Evolutionary conservation across 495 filamentous ascomycete species (phyloP), one percentile per base, ranked within the genome.

Genomic region (Darksidea phi): DNA sequence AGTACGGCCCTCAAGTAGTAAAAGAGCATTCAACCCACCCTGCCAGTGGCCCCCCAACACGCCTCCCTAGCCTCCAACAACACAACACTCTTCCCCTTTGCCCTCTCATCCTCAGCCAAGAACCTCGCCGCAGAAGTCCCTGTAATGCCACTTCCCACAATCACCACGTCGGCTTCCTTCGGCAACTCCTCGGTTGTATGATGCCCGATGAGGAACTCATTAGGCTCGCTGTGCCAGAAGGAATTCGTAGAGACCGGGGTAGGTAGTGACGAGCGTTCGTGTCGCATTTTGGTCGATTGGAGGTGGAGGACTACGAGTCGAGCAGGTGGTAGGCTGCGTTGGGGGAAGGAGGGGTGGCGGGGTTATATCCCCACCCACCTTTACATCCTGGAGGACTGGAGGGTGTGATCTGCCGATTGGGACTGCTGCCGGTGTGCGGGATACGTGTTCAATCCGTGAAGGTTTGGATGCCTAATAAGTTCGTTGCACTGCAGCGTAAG

Each of bases 11-110:
- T n/a, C 15, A 43, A 38, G 41, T n/a, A 6, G 41, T 13, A 13
- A n/a, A 43, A n/a, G 18, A 20, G 41, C 15, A 10, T 28, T 34
- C 20, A 51, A 74, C 78, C 70, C 52, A 84, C 82, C 58, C 89
- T 76, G 0, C 90, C 90, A 0, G 90, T 94, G 17, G 90, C 90
- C 15, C 90, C 90, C 75, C 80, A 89, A 69, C 88, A 91, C 8
- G 85, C 83, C 72, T 88, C 84, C 49, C 89, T 79, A 5, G 89
- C 89, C 72, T 95, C 90, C 1, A 95, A 75, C 79, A 94, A 85
- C 0, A 90, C 78, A 0, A 91, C 71, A 8, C 73, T 78, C 50
- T 73, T 61, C 1, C 59, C 67, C 63, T 71, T 68, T 52, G 65
- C 61, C 61, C 70, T 55, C 48, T 70, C 71, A 54, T 76, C 71